Percentiles rank a stretch among this genome's conserved stretches.
Evolutionary conservation across 495 filamentous ascomycete species (phyloP).

Genomic region (Penicillium verhagenii): DNA sequence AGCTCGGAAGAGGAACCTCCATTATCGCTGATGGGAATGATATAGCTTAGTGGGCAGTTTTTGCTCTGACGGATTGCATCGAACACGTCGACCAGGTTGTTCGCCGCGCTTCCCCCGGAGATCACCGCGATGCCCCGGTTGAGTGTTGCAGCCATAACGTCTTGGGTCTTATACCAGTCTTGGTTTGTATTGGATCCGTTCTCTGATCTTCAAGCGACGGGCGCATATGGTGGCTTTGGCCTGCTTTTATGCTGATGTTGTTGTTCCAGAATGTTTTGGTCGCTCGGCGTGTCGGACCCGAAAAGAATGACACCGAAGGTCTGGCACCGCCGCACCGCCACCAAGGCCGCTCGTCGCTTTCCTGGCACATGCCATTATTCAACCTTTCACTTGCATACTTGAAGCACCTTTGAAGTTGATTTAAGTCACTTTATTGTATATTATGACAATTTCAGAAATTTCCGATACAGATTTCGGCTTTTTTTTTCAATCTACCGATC

Average conservation of each 20-base stretch:
- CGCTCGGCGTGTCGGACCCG: not conserved
- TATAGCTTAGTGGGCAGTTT: slow-evolving; percentile 68
- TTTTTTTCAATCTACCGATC: no score
- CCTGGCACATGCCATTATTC: no score
- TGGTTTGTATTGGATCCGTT: no score
- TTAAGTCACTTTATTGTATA: no score
- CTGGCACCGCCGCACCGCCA: slow-evolving; percentile 6
- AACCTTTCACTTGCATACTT: no score
- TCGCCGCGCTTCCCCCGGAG: slow-evolving; percentile 88
- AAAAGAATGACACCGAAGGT: slow-evolving; percentile 16
- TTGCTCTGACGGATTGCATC: slow-evolving; percentile 68
- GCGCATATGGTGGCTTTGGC: not conserved
- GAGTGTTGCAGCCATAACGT: slow-evolving; percentile 8
- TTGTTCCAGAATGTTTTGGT: not conserved
- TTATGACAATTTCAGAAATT: no score
- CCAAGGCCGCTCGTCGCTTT: slow-evolving; percentile 11
- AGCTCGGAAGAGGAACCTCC: slow-evolving; percentile 89
- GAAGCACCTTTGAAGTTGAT: no score
- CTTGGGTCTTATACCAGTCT: not conserved
- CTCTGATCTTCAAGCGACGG: no score
- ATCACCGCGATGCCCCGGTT: slow-evolving; percentile 73
- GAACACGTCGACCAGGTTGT: slow-evolving; percentile 92
- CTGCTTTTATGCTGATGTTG: not conserved
- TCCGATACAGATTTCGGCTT: no score
- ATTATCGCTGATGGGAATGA: slow-evolving; percentile 95